phyloP scores from a whole-genome alignment of 164 flowering plant species.

The Pachysandra terminalis region DNA sequence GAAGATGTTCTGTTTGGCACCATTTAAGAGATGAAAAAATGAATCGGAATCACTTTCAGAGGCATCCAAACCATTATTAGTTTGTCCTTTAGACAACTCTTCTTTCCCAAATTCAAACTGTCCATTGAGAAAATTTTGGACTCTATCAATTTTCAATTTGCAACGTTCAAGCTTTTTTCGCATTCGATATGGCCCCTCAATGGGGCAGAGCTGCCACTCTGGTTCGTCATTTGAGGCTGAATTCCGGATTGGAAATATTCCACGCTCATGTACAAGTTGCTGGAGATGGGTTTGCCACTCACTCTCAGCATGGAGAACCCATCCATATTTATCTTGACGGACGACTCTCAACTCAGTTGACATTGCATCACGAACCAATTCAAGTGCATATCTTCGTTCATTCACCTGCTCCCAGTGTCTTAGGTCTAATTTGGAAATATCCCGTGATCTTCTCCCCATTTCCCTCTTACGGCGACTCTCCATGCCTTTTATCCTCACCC shows the following conservation, averaged over 20 bases:
- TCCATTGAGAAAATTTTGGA: slow-evolving; percentile 60
- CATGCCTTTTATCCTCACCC: slow-evolving; percentile 88
- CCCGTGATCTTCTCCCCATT: slow-evolving; percentile 68
- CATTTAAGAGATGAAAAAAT: slow-evolving; percentile 51
- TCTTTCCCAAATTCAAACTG: slow-evolving; percentile 41
- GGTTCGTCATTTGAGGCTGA: slow-evolving; percentile 47
- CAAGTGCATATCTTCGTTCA: slow-evolving; percentile 92
- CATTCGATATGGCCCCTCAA: slow-evolving; percentile 99
- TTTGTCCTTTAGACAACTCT: slow-evolving; percentile 43
- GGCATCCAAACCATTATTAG: slow-evolving; percentile 39
- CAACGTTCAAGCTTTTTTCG: slow-evolving; percentile 95
- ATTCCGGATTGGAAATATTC: slow-evolving; percentile 68
- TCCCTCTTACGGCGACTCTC: slow-evolving; percentile 90
- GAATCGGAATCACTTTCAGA: slow-evolving; percentile 60
- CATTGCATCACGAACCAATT: slow-evolving; percentile 85
- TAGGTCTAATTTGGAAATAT: slow-evolving; percentile 56
- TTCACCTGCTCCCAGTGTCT: slow-evolving; percentile 87
- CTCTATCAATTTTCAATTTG: slow-evolving; percentile 64
- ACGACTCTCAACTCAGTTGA: slow-evolving; percentile 92
- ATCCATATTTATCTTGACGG: slow-evolving; percentile 98
- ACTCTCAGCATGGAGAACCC: slow-evolving; percentile 99
- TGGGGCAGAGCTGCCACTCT: slow-evolving; percentile 98
- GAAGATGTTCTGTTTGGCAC: slow-evolving; percentile 34
- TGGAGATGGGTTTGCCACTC: slow-evolving; percentile 97
- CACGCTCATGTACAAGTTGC: slow-evolving; percentile 95